phyloP scores from a whole-genome alignment of 345 rosid genomes.

The Eucalyptus victrix region DNA sequence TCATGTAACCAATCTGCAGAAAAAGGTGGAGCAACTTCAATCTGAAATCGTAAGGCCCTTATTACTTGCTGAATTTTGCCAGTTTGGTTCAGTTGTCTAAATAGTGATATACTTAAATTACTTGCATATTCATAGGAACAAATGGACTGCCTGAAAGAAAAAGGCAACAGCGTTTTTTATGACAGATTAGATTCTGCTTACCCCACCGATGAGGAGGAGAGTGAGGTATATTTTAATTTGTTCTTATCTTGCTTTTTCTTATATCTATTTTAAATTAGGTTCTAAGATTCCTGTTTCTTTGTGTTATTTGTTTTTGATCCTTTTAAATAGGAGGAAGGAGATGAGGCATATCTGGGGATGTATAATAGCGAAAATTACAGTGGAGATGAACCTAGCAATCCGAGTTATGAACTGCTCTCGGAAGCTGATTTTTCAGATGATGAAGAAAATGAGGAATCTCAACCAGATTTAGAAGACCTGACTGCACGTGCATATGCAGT shows the following conservation, averaged over 20 bases:
- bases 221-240: constrained; percentile 11
- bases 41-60: constrained; percentile 60
- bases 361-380: constrained; percentile 6
- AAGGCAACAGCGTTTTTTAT: constrained; percentile 47
- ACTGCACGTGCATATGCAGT: not conserved
- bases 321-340: constrained; percentile 37
- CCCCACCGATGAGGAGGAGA: constrained; percentile 47
- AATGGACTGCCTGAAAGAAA: constrained; percentile 43
- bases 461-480: not conserved
- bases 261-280: not conserved
- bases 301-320: not conserved
- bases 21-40: constrained; percentile 50
- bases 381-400: constrained; percentile 8
- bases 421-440: constrained; percentile 8
- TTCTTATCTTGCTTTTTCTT: not conserved
- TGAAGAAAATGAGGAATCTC: constrained; percentile 1
- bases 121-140: constrained; percentile 26
- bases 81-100: not conserved
- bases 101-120: not conserved
- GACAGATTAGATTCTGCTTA: constrained; percentile 56
- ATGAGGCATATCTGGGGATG: constrained; percentile 23
- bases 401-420: not conserved
- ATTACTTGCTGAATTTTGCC: not conserved
- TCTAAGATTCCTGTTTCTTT: not conserved
- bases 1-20: constrained; percentile 42